Conservation (phyloP, 2,329 filamentous ascomycete species). For the Diaporthe sp. region DNA sequence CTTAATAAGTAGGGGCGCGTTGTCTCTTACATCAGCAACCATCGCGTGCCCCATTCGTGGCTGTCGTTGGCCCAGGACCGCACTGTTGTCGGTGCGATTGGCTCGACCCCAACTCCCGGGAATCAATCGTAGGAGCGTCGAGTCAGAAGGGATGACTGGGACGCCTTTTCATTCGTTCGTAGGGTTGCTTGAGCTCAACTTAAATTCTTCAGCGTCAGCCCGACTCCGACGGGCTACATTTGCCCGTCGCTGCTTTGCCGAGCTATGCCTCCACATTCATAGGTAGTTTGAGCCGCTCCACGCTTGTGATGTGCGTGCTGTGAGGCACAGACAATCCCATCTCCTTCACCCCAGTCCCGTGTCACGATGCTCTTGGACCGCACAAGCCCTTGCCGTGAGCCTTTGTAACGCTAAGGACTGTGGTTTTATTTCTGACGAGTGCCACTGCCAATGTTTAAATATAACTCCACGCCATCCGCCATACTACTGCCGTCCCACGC, state of each 20-base stretch:
- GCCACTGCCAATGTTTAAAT: not conserved
- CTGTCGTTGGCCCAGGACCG: not conserved
- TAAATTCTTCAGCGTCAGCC: not conserved
- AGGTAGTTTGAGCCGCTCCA: not conserved
- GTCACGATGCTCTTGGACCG: not conserved
- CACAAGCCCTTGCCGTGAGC: not conserved
- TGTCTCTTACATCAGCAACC: not conserved
- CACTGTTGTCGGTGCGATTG: not conserved
- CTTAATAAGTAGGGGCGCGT: not conserved
- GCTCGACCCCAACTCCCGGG: not conserved
- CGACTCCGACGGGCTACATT: not conserved
- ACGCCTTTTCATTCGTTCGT: not conserved
- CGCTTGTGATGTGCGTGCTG: not conserved
- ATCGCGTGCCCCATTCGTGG: not conserved
- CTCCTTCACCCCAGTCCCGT: not conserved
- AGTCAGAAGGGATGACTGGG: not conserved
- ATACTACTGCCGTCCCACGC: not conserved
- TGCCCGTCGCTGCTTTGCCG: not conserved
- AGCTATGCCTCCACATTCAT: not conserved
- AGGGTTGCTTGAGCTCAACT: not conserved
- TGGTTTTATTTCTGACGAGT: not conserved
- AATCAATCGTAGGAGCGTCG: not conserved
- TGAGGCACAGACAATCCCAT: not conserved
- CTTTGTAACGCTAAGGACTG: not conserved
- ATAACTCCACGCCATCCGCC: not conserved